These are phyloP conservation scores for Cucurbitaria berberidis DNA, from an alignment of 2,329 filamentous ascomycete genomes.

Conservation along the genomic window DNA sequence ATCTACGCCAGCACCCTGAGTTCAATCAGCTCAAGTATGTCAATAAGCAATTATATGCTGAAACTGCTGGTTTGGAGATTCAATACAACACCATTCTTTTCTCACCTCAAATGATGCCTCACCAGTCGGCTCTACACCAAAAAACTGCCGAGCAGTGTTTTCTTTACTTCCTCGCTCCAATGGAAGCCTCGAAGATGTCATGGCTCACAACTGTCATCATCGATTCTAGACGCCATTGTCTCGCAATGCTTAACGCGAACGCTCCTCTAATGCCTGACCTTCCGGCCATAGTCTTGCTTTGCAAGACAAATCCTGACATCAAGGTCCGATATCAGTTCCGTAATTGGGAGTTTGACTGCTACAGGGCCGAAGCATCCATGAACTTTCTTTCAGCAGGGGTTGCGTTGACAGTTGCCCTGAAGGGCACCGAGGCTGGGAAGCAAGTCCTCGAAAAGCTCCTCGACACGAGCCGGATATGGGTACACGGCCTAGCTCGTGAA, in stretches of 20 bases:
- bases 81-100: slow-evolving; percentile 1
- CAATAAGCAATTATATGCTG: slow-evolving; percentile 1
- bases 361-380: too few relatives aligned
- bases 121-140: neutral
- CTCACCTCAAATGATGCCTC: neutral
- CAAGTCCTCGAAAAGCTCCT: neutral
- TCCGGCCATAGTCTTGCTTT: too few relatives aligned
- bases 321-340: too few relatives aligned
- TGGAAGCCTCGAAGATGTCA: neutral
- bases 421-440: neutral
- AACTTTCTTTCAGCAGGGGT: too few relatives aligned
- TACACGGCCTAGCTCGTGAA: too few relatives aligned
- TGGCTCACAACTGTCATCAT: neutral
- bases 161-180: neutral
- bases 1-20: neutral
- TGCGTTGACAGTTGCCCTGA: too few relatives aligned
- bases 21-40: neutral
- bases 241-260: too few relatives aligned
- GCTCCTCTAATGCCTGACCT: too few relatives aligned
- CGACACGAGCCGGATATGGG: too few relatives aligned
- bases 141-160: neutral
- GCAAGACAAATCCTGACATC: too few relatives aligned
- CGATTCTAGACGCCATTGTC: neutral
- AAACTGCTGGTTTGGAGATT: slow-evolving; percentile 1
- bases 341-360: too few relatives aligned